A percentile compares a stretch with the other conserved stretches of the same genome.
phyloP scores from a whole-genome alignment of 148 eudicot species.

The Vaccinium corymbosum region DNA sequence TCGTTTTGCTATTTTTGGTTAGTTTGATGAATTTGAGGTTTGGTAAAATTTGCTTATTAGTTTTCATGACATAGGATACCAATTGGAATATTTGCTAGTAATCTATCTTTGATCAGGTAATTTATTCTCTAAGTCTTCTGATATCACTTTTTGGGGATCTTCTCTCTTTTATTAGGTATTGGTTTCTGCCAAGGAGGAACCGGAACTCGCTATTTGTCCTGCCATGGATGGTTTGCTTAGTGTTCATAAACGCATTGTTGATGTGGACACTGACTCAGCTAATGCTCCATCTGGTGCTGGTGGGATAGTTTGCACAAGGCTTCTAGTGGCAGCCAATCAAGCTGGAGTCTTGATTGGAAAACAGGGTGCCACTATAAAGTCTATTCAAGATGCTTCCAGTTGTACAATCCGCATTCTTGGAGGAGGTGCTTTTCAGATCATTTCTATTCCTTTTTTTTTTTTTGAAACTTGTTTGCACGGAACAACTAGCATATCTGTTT shows the following conservation, averaged over 20 bases:
- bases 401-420: constrained; percentile 49
- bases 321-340: constrained; percentile 51
- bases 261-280: constrained; percentile 33
- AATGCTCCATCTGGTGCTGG: constrained; percentile 20
- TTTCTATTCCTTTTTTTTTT: neutral
- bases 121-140: neutral
- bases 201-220: constrained; percentile 39
- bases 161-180: constrained; percentile 30
- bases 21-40: neutral
- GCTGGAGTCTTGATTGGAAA: constrained; percentile 58
- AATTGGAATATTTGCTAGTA: neutral
- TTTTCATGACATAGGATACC: neutral
- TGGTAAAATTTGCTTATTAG: neutral
- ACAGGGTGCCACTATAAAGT: constrained; percentile 53
- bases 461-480: neutral
- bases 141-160: neutral
- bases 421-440: constrained; percentile 31
- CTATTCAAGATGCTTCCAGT: constrained; percentile 48
- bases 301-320: constrained; percentile 37
- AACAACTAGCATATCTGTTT: neutral
- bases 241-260: constrained; percentile 44
- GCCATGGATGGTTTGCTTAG: constrained; percentile 48
- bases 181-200: constrained; percentile 62
- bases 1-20: neutral
- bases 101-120: neutral